These are phyloP conservation scores for Magnolia kwangsiensis DNA, from an alignment of 164 flowering plant species.

Conservation along the genomic window DNA sequence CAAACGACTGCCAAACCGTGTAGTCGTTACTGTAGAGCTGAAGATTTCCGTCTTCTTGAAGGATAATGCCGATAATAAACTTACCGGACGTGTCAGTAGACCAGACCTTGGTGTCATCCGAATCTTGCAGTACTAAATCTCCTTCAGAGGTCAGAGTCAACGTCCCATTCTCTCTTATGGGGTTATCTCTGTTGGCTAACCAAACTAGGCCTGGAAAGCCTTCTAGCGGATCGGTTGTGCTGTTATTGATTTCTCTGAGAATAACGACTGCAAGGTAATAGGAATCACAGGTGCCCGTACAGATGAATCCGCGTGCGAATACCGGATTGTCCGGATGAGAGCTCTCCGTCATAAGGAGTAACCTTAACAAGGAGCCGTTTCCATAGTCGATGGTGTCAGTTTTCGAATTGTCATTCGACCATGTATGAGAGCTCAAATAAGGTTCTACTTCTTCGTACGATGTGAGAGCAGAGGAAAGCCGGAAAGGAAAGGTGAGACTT, in stretches of 20 bases:
- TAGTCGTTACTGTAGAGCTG: background rate
- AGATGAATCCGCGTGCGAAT: background rate
- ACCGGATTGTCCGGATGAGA: background rate
- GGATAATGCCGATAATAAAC: constrained; percentile 17
- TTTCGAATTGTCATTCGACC: background rate
- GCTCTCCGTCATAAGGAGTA: background rate
- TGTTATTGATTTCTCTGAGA: background rate
- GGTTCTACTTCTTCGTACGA: background rate
- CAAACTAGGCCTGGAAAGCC: constrained; percentile 4
- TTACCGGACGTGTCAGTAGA: constrained; percentile 20
- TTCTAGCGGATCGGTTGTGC: background rate
- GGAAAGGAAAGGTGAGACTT: background rate
- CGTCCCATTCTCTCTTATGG: constrained; percentile 12
- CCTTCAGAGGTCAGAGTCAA: constrained; percentile 19
- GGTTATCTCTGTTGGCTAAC: constrained; percentile 20
- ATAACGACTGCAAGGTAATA: background rate
- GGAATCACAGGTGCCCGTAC: background rate
- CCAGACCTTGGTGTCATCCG: constrained; percentile 29
- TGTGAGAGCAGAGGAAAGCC: background rate
- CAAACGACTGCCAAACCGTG: constrained; percentile 27
- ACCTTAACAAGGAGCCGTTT: background rate
- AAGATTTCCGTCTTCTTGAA: constrained; percentile 20
- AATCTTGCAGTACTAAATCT: constrained; percentile 22
- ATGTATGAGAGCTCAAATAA: too few relatives aligned
- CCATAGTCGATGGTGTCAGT: background rate